These are phyloP conservation scores for Zostera marina DNA, from an alignment of 116 monocot genomes.

Conservation along the genomic window DNA sequence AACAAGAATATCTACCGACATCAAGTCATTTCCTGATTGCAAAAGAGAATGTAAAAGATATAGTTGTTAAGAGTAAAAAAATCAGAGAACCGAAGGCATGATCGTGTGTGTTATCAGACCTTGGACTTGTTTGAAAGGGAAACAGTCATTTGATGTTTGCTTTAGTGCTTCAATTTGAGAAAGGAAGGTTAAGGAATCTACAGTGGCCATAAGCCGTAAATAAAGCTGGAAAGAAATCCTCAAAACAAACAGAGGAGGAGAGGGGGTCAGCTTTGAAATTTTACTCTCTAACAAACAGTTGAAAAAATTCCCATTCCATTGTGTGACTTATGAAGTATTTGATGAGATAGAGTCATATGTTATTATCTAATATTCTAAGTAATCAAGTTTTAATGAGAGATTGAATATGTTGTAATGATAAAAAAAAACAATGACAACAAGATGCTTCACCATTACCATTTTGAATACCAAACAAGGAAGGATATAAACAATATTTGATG, in stretches of 20 bases:
- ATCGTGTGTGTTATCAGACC: slow-evolving; percentile 8
- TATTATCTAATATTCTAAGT: background rate
- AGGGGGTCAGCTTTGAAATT: too few relatives aligned
- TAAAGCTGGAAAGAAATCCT: slow-evolving; percentile 47
- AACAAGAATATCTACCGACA: slow-evolving; percentile 25
- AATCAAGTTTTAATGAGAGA: too few relatives aligned
- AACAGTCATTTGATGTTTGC: slow-evolving; percentile 19
- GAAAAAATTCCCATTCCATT: too few relatives aligned
- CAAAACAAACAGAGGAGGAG: too few relatives aligned
- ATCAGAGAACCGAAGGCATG: too few relatives aligned
- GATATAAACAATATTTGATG: background rate
- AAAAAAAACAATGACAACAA: too few relatives aligned
- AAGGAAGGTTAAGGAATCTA: slow-evolving; percentile 44
- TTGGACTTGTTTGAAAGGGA: slow-evolving; percentile 14
- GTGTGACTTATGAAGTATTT: too few relatives aligned
- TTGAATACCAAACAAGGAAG: background rate
- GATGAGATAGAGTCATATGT: too few relatives aligned
- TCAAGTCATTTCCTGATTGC: slow-evolving; percentile 20
- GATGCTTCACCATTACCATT: background rate
- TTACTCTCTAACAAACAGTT: too few relatives aligned
- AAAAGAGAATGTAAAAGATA: background rate
- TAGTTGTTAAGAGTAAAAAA: too few relatives aligned
- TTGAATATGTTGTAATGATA: too few relatives aligned
- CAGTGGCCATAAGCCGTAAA: slow-evolving; percentile 41
- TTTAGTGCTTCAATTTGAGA: slow-evolving; percentile 34